Conservation (phyloP, 2,329 filamentous ascomycete genomes). For the Dactylella cylindrospora region DNA sequence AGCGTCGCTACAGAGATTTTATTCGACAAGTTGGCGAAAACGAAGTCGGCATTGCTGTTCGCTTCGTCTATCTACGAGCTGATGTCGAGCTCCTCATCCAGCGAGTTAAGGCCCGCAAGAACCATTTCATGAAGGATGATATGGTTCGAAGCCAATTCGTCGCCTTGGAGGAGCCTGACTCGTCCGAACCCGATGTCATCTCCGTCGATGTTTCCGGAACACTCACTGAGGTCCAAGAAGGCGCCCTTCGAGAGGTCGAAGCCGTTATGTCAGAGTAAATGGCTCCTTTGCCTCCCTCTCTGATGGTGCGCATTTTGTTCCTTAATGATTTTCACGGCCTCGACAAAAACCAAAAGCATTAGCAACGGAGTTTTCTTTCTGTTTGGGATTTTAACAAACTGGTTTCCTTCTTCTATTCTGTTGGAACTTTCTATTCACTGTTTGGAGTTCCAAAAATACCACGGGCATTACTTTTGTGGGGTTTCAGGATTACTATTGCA, state of each 20-base stretch:
- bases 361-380: constrained; percentile 29
- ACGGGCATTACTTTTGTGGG: constrained; percentile 39
- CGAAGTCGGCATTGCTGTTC: constrained; percentile 70
- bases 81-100: constrained; percentile 72
- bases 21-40: constrained; percentile 79
- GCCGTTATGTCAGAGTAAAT: constrained; percentile 34
- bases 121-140: constrained; percentile 91
- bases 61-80: constrained; percentile 89
- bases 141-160: constrained; percentile 95
- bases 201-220: constrained; percentile 67
- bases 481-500: constrained; percentile 8
- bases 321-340: too few relatives aligned
- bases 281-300: background rate
- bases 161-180: constrained; percentile 76
- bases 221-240: constrained; percentile 58
- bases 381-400: background rate
- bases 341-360: constrained; percentile 36
- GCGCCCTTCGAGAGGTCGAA: constrained; percentile 33
- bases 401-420: constrained; percentile 1
- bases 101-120: constrained; percentile 72
- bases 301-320: constrained; percentile 23
- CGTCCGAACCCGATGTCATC: constrained; percentile 71
- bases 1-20: constrained; percentile 94
- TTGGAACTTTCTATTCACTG: constrained; percentile 8
- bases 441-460: constrained; percentile 44